Percentiles rank a stretch among this genome's conserved stretches.
phyloP scores from a whole-genome alignment of 2,329 filamentous ascomycete species.

The Thielaviopsis euricoi region DNA sequence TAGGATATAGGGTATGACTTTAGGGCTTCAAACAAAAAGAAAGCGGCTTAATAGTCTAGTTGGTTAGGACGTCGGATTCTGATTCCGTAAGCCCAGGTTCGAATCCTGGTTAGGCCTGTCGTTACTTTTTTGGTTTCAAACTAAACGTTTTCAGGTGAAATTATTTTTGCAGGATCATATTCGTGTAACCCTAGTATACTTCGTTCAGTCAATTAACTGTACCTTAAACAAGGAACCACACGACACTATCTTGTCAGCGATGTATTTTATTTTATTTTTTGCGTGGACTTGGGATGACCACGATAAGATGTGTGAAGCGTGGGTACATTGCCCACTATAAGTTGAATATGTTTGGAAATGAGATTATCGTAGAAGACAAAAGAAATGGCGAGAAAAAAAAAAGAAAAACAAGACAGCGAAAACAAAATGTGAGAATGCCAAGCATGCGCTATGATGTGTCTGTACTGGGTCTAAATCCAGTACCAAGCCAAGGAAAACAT shows the following conservation, averaged over 20 bases:
- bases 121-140: no score
- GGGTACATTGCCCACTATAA: background rate
- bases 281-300: no score
- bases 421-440: background rate
- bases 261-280: no score
- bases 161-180: no score
- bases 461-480: background rate
- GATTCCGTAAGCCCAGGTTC: constrained; percentile 9
- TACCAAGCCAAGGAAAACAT: background rate
- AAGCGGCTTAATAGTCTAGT: constrained; percentile 9
- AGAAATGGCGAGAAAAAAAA: background rate
- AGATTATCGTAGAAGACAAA: background rate
- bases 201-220: no score
- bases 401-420: background rate
- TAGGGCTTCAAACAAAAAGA: background rate
- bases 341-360: background rate
- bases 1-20: no score
- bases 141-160: no score
- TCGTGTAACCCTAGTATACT: no score
- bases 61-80: constrained; percentile 11
- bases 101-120: constrained; percentile 9
- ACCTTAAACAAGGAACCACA: no score
- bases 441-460: constrained; percentile 1
- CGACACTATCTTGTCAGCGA: no score
- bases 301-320: background rate